Conservation (phyloP, 176 grass and related monocot species). For the Avena eriantha region DNA sequence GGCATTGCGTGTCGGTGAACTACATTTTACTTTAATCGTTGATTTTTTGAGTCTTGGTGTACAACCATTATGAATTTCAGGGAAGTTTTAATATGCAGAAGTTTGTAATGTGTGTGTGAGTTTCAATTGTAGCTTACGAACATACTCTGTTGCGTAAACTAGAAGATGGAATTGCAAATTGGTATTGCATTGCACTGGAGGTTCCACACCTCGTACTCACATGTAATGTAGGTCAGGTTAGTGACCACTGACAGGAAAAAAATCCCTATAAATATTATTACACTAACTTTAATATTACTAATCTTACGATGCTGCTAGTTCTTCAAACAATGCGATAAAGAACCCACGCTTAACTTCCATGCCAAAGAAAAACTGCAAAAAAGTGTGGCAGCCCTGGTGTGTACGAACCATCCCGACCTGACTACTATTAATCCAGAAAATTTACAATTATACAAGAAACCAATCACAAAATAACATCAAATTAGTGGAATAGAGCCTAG, state of each 20-base stretch:
- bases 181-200: not conserved
- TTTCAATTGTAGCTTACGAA: not conserved
- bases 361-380: not conserved
- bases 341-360: not conserved
- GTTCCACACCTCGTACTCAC: not conserved
- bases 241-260: not conserved
- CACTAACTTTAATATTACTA: not conserved
- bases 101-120: not conserved
- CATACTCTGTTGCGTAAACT: not conserved
- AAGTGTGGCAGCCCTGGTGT: conserved; percentile 2
- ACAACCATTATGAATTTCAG: not conserved
- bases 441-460: not conserved
- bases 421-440: not conserved
- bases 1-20: not conserved
- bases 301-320: not conserved
- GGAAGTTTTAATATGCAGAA: not conserved
- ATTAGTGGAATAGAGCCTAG: not conserved
- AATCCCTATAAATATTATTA: not conserved
- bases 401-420: not conserved
- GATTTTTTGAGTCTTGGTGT: not conserved
- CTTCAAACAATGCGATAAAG: not conserved
- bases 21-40: not conserved
- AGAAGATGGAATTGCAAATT: conserved; percentile 1
- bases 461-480: not conserved
- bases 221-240: conserved; percentile 3